Conservation (phyloP, 225 moss, liverwort and hornwort genomes). For the Straminergon stramineum region DNA sequence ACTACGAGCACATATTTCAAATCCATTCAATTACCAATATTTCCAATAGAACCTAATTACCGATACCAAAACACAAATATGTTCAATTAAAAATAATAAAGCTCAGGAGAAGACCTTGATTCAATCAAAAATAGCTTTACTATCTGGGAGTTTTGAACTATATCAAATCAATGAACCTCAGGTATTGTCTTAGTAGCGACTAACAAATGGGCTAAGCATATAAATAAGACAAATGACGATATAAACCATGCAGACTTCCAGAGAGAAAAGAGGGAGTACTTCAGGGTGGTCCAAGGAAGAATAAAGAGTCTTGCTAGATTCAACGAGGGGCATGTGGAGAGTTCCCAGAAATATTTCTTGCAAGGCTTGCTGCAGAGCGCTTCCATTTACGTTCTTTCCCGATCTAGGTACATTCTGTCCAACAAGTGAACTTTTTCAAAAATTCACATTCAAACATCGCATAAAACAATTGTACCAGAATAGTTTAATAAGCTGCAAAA, state of each 20-base stretch:
- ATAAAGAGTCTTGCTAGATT: conserved; percentile 76
- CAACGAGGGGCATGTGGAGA: conserved; percentile 61
- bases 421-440: background rate
- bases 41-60: background rate
- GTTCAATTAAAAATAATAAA: background rate
- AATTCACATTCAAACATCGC: background rate
- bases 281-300: conserved; percentile 85
- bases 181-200: background rate
- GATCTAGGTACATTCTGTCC: conserved; percentile 20
- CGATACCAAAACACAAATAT: background rate
- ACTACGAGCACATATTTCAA: background rate
- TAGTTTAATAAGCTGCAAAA: background rate
- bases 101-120: background rate
- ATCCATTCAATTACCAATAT: background rate
- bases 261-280: conserved; percentile 19
- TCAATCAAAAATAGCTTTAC: background rate
- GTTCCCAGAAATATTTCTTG: conserved; percentile 68
- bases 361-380: conserved; percentile 45
- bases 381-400: conserved; percentile 9
- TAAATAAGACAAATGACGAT: background rate
- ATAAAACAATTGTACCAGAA: background rate
- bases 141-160: background rate
- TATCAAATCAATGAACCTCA: background rate
- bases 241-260: background rate
- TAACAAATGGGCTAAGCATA: background rate